Evolutionary conservation across 345 rosid species (phyloP), one percentile per base, ranked within the genome.

Genomic region (Populus pruinosa): DNA sequence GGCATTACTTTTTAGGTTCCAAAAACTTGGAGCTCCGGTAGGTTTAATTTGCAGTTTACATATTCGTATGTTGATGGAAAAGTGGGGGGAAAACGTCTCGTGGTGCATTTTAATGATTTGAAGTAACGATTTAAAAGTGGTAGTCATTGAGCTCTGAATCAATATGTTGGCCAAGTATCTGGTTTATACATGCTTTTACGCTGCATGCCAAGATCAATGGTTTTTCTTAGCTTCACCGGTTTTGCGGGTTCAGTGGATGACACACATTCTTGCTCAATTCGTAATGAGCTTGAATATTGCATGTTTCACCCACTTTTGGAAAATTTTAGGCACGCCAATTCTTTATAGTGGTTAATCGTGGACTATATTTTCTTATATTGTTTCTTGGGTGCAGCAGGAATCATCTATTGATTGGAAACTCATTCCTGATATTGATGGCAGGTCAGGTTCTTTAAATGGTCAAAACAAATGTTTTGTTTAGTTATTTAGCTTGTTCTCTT

Each of bases 191-290:
- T 53, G 59, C 59, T 53, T 18, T 53, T 20, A 20, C 23, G 20
- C 23, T 36, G 64, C 67, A 23, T 67, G 65, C 35, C 44, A 10
- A 67, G 3, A 2, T 44, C 20, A 65, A 5, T 67, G 72, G 65
- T 36, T 44, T 59, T 62, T 74, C 61, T 53, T 29, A 20, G 43
- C 29, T 43, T 65, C 39, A 20, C 31, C 31, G 43, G 29, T 65
- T 75, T 49, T 65, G 63, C 23, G 62, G 63, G n/a, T 65, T 64
- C 29, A 5, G 35, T 65, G 71, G 61, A 47, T 31, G 71, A 75
- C 17, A 31, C 21, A 59, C 36, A 23, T 7, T 53, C 59, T 53
- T 20, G 59, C 20, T 53, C 59, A 53, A 53, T 53, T 18, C 0
- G 23, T 18, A 53, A 53, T 20, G 20, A 53, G 59, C 59, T 53